Base-by-base conservation (phyloP, 2,329 filamentous ascomycete genomes). In the Akanthomyces dipterigenus region DNA sequence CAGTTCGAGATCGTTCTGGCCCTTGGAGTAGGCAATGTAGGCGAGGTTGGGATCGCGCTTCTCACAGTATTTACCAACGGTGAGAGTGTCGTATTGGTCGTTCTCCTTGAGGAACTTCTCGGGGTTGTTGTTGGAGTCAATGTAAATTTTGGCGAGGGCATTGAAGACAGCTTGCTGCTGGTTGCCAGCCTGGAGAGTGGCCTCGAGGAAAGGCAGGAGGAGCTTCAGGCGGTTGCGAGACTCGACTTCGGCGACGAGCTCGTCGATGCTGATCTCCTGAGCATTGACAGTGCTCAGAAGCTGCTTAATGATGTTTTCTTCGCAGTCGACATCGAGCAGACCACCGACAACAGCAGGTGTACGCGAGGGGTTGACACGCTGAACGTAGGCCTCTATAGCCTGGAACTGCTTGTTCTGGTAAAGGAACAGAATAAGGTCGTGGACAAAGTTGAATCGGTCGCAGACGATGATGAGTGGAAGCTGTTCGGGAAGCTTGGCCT, bases 351-450 rank as follows among this genome's bases (percentile, higher is more conserved):
- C 95, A 62, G 92, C 90, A 5, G 95, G 95, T 6, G 96, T 95
- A 68, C 95, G 83, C 18, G 88, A 82, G 6, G 95, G 93, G 78
- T 99, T 99, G 68, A 99, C 93, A 49, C 91, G 89, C 80, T 99
- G 95, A 31, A 99, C 95, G 69, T 99, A 99, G 11, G 96, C 88
- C 78, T 99, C 95, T 66, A 99, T 99, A 1, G 95, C 96, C 79
- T 96, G 92, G 84, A 97, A 99, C 72, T 98, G 93, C 77, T 99
- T 93, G 77, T 96, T 96, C 82, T 98, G 95, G 81, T 99, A 99
- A 9, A 99, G 85, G 77, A 95, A 97, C 24, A 99, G 84, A 49
- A 99, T 91, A 71, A 99, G 78, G 71, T 99, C 95, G 71, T 99
- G 95, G 46, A 98, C 91, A 71, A 99, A 96, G 80, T 98, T 96